Evolutionary conservation across 2,329 filamentous ascomycete genomes (phyloP).

Genomic region (Diplodia mutila): DNA sequence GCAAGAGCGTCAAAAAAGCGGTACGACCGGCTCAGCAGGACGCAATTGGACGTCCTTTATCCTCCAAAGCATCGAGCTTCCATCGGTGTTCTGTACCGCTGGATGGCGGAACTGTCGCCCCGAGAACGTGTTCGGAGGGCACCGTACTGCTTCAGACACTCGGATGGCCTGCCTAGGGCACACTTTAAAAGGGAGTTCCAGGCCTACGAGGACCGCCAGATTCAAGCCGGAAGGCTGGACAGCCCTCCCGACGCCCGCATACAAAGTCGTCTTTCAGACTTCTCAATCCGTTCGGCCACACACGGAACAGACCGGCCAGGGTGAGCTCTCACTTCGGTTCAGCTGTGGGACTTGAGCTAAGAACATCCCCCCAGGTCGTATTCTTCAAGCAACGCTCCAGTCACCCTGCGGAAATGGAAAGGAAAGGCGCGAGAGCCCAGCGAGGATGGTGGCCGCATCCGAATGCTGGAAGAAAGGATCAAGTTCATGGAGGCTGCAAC

Average conservation of each 20-base stretch:
- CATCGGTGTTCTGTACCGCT: neutral
- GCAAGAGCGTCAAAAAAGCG: neutral
- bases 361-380: neutral
- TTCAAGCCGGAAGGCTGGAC: neutral
- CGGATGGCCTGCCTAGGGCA: neutral
- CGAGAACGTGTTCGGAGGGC: neutral
- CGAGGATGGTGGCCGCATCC: neutral
- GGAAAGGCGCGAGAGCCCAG: neutral
- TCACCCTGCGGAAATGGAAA: neutral
- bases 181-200: neutral
- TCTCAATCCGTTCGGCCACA: too few relatives aligned
- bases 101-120: neutral
- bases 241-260: too few relatives aligned
- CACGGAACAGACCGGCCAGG: neutral
- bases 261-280: neutral
- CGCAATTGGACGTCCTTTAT: neutral
- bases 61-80: neutral
- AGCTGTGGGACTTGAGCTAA: neutral
- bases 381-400: neutral
- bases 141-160: conserved; percentile 2
- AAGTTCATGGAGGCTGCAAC: neutral
- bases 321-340: neutral
- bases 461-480: neutral
- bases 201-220: neutral
- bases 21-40: neutral